Base-by-base conservation (phyloP, 2,329 filamentous ascomycete genomes). In the Tolypocladium paradoxum region DNA sequence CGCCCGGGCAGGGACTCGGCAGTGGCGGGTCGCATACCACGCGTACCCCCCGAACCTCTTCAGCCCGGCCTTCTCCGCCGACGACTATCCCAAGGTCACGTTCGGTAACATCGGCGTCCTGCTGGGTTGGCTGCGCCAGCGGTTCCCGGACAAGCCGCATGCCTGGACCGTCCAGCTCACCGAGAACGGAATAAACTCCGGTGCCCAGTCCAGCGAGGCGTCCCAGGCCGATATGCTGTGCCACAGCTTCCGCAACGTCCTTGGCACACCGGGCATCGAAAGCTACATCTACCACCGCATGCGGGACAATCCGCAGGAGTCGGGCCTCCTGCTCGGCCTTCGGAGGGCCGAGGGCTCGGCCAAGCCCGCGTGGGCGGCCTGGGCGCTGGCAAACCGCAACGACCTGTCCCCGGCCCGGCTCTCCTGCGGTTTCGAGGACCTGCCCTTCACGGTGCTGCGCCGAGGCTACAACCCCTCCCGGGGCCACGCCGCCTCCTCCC, bases 251-350 rank as follows among this genome's bases (percentile, higher is more conserved):
- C 49, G 35, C 49, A 50, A 50, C 1, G n/a, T 33, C 2, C 49
- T 50, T 50, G 49, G 49, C 18, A 50, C 49, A n/a, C 49, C 49
- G n/a, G 31, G 20, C 11, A 40, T 50, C 22, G 36, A 50, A 29
- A 50, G 49, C 36, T 33, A 29, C 35, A 29, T 50, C 27, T 50
- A 50, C 22, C 35, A 50, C 24, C 36, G 49, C 34, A 43, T 50
- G 49, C 49, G 40, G 24, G 49, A 50, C 24, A 29, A 50, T 7
- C 3, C 34, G 5, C 22, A 14, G 2, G 36, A 50, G 22, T 20
- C 20, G 7, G n/a, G n/a, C n/a, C 29, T 7, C 29, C 7, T 8
- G 35, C 35, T 50, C 22, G 49, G 49, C 16, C 49, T 50, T 31
- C 36, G 49, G 8, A 50, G 36, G n/a, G 4, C 14, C 18, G 36